A percentile compares a stretch with the other conserved stretches of the same genome.
Conservation (phyloP, 805 yeast genomes). For the Zygotorulaspora danielsina region DNA sequence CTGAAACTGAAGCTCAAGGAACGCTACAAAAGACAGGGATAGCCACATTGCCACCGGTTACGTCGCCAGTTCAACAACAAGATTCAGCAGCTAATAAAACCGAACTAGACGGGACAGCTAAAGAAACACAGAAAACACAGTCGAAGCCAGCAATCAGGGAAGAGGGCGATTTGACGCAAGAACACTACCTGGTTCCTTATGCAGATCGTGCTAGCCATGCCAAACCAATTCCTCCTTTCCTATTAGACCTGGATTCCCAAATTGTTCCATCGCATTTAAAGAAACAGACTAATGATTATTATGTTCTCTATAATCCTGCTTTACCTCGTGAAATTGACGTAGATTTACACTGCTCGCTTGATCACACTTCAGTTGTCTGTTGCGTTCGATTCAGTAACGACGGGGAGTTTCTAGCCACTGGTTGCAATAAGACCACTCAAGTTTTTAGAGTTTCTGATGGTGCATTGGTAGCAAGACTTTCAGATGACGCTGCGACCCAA, state of each 20-base stretch:
- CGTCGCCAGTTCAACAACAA: constrained; percentile 7
- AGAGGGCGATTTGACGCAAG: constrained; percentile 24
- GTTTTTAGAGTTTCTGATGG: constrained; percentile 92
- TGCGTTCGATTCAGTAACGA: constrained; percentile 90
- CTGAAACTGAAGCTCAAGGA: constrained; percentile 4
- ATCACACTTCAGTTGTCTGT: constrained; percentile 92
- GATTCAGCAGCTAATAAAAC: constrained; percentile 1
- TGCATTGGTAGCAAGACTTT: constrained; percentile 76
- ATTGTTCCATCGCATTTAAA: constrained; percentile 71
- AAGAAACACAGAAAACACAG: constrained; percentile 7
- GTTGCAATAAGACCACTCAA: constrained; percentile 93
- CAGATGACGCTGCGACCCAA: constrained; percentile 62
- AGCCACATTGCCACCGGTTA: constrained; percentile 2
- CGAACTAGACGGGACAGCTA: background rate
- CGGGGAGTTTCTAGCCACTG: constrained; percentile 92
- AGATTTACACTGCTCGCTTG: constrained; percentile 82
- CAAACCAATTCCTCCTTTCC: constrained; percentile 77
- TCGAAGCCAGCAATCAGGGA: constrained; percentile 8
- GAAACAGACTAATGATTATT: constrained; percentile 80
- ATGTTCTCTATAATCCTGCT: constrained; percentile 85
- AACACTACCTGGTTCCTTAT: constrained; percentile 38
- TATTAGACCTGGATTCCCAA: constrained; percentile 73
- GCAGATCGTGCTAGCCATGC: constrained; percentile 46
- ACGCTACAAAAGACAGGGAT: constrained; percentile 2
- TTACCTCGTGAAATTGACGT: constrained; percentile 74